phyloP scores from a whole-genome alignment of 2,329 filamentous ascomycete species.

The Coniochaeta pulveracea region DNA sequence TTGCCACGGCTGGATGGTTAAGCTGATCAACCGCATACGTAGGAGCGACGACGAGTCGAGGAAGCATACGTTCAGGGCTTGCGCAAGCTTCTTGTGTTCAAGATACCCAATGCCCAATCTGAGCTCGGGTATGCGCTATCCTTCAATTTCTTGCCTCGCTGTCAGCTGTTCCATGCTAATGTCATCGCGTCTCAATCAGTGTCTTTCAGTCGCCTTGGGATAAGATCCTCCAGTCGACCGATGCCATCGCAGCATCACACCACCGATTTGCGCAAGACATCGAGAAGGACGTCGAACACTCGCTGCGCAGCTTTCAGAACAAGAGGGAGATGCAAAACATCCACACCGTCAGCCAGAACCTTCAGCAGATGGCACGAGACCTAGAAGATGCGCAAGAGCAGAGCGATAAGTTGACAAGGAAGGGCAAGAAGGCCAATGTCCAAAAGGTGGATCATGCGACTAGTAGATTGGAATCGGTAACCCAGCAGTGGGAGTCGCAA shows the following conservation, averaged over 20 bases:
- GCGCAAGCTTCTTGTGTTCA: conserved; percentile 67
- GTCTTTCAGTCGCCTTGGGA: conserved; percentile 88
- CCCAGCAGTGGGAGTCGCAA: conserved; percentile 83
- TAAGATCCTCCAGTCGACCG: conserved; percentile 69
- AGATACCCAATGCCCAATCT: conserved; percentile 61
- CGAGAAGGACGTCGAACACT: conserved; percentile 77
- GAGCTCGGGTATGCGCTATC: conserved; percentile 67
- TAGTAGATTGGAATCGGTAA: conserved; percentile 64
- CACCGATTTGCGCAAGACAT: conserved; percentile 69
- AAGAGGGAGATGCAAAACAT: conserved; percentile 74
- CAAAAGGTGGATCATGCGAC: conserved; percentile 68
- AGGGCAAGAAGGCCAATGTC: conserved; percentile 64
- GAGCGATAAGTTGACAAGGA: conserved; percentile 71
- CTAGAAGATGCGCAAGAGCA: conserved; percentile 76
- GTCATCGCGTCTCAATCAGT: conserved; percentile 33
- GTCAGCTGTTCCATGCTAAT: not conserved
- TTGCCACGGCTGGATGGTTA: conserved; percentile 1
- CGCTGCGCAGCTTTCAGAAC: conserved; percentile 63
- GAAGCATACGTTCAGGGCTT: conserved; percentile 78
- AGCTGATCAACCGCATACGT: conserved; percentile 13
- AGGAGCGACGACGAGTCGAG: conserved; percentile 91
- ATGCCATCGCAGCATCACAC: conserved; percentile 75
- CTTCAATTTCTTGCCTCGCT: conserved; percentile 6
- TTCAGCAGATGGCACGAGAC: conserved; percentile 70
- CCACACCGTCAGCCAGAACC: conserved; percentile 69